Conservation (phyloP, 106 monocot species). For the Dactylorhiza incarnata region DNA sequence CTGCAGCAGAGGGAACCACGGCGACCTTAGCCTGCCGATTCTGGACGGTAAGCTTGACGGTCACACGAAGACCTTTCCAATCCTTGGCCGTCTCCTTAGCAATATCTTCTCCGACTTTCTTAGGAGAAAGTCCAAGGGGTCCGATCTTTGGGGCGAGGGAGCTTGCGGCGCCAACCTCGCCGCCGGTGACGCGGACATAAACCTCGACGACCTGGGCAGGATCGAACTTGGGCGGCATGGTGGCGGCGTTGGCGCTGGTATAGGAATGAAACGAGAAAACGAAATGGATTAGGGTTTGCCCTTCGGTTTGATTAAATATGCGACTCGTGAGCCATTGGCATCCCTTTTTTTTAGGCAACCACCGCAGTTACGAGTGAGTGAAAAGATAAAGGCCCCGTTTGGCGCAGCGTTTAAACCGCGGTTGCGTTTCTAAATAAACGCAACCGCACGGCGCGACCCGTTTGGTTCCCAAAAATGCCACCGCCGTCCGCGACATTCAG, state of each 20-base stretch:
- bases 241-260: not conserved
- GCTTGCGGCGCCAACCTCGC: constrained; percentile 58
- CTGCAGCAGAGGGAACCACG: constrained; percentile 59
- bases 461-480: too few species aligned
- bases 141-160: constrained; percentile 63
- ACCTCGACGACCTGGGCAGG: constrained; percentile 54
- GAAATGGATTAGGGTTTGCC: not conserved
- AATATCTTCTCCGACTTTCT: constrained; percentile 68
- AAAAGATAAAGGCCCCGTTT: too few species aligned
- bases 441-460: too few species aligned
- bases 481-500: too few species aligned
- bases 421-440: too few species aligned
- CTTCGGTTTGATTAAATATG: not conserved
- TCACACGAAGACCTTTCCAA: constrained; percentile 73
- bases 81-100: constrained; percentile 66
- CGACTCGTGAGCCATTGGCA: too few species aligned
- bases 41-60: constrained; percentile 66
- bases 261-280: not conserved
- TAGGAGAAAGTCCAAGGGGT: constrained; percentile 55
- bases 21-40: constrained; percentile 63
- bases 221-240: constrained; percentile 64
- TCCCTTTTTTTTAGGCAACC: too few species aligned
- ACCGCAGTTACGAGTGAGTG: too few species aligned
- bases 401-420: too few species aligned
- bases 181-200: constrained; percentile 61